Conservation (phyloP, 2,329 filamentous ascomycete species). For the Diaporthe ampelina region DNA sequence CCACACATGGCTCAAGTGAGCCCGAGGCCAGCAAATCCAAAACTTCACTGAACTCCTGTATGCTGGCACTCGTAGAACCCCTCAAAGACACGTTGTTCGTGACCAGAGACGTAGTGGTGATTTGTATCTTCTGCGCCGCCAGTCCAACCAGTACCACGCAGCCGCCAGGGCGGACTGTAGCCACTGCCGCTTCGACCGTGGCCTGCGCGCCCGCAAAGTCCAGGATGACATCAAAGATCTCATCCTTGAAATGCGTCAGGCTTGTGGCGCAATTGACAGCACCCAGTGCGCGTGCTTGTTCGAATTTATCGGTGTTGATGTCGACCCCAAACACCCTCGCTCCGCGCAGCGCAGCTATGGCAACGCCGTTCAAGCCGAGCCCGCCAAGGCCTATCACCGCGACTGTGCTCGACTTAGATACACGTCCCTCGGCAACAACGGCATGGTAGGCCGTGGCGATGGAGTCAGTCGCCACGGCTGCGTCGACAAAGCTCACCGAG, state of each 20-base stretch:
- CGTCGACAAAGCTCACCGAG: background rate
- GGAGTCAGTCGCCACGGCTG: conserved; percentile 9
- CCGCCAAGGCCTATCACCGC: background rate
- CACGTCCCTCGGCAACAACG: background rate
- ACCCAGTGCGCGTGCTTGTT: background rate
- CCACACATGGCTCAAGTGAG: background rate
- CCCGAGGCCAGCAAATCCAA: background rate
- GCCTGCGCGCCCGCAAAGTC: background rate
- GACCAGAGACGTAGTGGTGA: background rate
- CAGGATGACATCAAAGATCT: background rate
- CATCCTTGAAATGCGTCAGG: background rate
- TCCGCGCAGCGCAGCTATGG: conserved; percentile 11
- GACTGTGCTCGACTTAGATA: background rate
- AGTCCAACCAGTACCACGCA: background rate
- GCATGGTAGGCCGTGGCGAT: conserved; percentile 1
- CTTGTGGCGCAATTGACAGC: background rate
- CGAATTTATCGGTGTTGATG: background rate
- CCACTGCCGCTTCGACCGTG: conserved; percentile 3
- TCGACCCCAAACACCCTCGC: background rate
- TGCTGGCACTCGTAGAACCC: background rate
- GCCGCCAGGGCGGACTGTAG: background rate
- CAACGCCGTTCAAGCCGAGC: background rate
- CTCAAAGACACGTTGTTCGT: background rate
- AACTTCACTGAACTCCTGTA: conserved; percentile 1
- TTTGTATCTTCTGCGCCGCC: conserved; percentile 2